These are phyloP conservation scores for Phytopythium helicoides DNA, from an alignment of 352 stramenopile genomes.

Conservation along the genomic window DNA sequence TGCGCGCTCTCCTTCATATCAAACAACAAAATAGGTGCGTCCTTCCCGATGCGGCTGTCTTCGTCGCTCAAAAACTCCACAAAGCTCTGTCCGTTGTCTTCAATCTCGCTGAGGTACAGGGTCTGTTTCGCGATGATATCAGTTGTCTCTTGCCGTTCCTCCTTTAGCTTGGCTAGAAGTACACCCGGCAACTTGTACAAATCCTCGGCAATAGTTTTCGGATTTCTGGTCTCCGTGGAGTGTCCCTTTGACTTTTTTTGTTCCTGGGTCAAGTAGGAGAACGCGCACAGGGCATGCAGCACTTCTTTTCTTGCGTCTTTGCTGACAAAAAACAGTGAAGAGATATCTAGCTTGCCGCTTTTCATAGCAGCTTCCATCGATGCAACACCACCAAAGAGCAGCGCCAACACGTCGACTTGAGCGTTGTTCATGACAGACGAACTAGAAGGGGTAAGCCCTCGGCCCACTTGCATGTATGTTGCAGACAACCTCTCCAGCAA, in stretches of 20 bases:
- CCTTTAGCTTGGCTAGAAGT: conserved; percentile 58
- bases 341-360: conserved; percentile 69
- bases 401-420: conserved; percentile 64
- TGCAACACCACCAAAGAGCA: conserved; percentile 66
- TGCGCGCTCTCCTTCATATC: conserved; percentile 71
- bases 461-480: conserved; percentile 51
- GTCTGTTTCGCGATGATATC: conserved; percentile 64
- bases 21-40: conserved; percentile 79
- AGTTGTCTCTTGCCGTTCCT: conserved; percentile 50
- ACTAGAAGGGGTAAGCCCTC: conserved; percentile 7
- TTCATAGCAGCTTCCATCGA: conserved; percentile 84
- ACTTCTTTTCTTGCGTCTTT: conserved; percentile 61
- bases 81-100: conserved; percentile 47
- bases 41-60: conserved; percentile 61
- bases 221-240: background rate
- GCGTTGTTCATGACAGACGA: conserved; percentile 11
- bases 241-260: conserved; percentile 13
- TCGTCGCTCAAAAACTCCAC: conserved; percentile 55
- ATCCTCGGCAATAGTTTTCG: conserved; percentile 58
- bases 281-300: conserved; percentile 77
- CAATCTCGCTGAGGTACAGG: conserved; percentile 70
- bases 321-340: conserved; percentile 73
- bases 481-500: conserved; percentile 63
- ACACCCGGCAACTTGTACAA: conserved; percentile 60
- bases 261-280: conserved; percentile 73